Evolutionary conservation across 306 rosid genomes (phyloP).

Genomic region (Quercus agrifolia): DNA sequence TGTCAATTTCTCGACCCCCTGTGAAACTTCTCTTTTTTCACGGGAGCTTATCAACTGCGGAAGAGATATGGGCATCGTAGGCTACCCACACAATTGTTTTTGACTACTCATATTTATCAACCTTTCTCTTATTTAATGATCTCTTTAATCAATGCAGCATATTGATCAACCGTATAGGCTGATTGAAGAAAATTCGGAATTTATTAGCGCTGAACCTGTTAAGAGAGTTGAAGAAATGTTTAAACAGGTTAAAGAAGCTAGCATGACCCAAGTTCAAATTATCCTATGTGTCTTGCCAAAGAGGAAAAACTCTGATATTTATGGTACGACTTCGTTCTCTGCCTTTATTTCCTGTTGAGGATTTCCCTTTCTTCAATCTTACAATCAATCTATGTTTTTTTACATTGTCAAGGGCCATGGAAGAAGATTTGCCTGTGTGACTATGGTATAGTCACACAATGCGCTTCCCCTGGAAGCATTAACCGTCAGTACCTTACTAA

Average conservation of each 20-base stretch:
- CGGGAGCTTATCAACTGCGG: conserved; percentile 94
- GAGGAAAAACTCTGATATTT: conserved; percentile 67
- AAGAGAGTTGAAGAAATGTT: conserved; percentile 81
- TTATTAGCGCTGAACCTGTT: too few species aligned
- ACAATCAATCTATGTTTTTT: conserved; percentile 4
- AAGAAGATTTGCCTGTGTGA: conserved; percentile 63
- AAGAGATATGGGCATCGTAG: conserved; percentile 82
- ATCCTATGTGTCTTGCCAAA: conserved; percentile 87
- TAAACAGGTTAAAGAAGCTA: conserved; percentile 43
- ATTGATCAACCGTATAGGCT: conserved; percentile 73
- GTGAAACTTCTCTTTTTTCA: conserved; percentile 74
- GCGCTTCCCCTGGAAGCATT: conserved; percentile 70
- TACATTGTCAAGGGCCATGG: conserved; percentile 64
- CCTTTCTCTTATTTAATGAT: conserved; percentile 15
- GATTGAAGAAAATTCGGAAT: conserved; percentile 29
- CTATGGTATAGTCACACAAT: conserved; percentile 59
- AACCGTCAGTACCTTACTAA: conserved; percentile 79
- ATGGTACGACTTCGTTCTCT: conserved; percentile 45
- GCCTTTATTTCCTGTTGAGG: background rate
- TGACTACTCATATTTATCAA: conserved; percentile 9
- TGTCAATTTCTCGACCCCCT: conserved; percentile 84
- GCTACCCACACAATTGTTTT: conserved; percentile 16
- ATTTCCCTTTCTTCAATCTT: conserved; percentile 2
- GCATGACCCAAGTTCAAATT: conserved; percentile 45
- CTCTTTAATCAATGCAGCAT: conserved; percentile 45